Conservation (phyloP, 2,329 filamentous ascomycete species). For the Dryadomyces quercivorus region DNA sequence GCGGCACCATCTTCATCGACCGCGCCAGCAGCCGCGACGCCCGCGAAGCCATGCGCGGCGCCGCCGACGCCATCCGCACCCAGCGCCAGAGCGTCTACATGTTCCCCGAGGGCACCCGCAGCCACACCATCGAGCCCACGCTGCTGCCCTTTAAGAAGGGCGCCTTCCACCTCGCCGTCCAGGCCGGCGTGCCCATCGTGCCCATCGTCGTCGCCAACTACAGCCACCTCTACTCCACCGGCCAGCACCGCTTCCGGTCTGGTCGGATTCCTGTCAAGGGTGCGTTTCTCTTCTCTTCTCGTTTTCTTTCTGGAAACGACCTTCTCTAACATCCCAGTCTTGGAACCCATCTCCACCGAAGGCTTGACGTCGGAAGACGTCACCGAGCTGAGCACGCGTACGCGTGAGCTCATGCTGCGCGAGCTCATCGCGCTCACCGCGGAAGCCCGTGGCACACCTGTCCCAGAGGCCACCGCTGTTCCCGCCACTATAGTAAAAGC, state of each 20-base stretch:
- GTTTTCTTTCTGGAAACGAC: neutral
- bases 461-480: neutral
- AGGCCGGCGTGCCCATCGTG: constrained; percentile 87
- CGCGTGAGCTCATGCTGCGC: constrained; percentile 63
- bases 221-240: constrained; percentile 56
- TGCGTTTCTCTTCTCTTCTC: constrained; percentile 19
- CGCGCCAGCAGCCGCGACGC: constrained; percentile 74
- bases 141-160: constrained; percentile 98
- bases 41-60: constrained; percentile 71
- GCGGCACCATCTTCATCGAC: constrained; percentile 90
- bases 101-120: constrained; percentile 87
- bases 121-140: constrained; percentile 69
- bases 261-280: constrained; percentile 67
- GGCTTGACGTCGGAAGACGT: constrained; percentile 66
- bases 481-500: constrained; percentile 2
- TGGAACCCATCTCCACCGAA: constrained; percentile 68
- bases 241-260: constrained; percentile 50
- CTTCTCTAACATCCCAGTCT: constrained; percentile 39
- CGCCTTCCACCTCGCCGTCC: constrained; percentile 88
- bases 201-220: constrained; percentile 76
- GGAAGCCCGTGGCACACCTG: constrained; percentile 21
- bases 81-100: constrained; percentile 70
- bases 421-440: constrained; percentile 45
- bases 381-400: constrained; percentile 55
- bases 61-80: constrained; percentile 64